Conservation (phyloP, 495 filamentous ascomycete species). For the Rhizodiscina lignyota region DNA sequence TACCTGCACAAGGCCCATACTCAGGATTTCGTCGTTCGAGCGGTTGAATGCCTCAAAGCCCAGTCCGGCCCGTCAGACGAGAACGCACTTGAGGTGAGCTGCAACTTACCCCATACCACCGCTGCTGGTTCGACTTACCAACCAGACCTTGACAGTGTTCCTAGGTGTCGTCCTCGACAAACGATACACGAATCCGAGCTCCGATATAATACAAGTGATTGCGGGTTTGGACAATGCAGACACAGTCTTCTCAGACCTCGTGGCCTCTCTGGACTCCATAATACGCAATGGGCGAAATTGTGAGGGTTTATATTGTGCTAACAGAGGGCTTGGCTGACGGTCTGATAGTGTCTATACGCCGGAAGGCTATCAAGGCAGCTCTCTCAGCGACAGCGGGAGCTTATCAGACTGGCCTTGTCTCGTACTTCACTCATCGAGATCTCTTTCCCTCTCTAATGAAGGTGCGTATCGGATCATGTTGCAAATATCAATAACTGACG, state of each 20-base stretch:
- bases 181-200: slow-evolving; percentile 89
- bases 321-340: slow-evolving; percentile 1
- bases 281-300: slow-evolving; percentile 63
- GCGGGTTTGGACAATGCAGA: slow-evolving; percentile 82
- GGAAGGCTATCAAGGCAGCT: slow-evolving; percentile 66
- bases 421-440: slow-evolving; percentile 91
- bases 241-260: slow-evolving; percentile 73
- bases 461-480: slow-evolving; percentile 37
- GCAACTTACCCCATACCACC: background rate
- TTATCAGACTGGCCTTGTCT: slow-evolving; percentile 82
- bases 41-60: slow-evolving; percentile 50
- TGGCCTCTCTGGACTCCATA: slow-evolving; percentile 57
- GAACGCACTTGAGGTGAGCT: slow-evolving; percentile 75
- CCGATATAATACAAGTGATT: slow-evolving; percentile 79
- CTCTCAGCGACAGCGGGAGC: slow-evolving; percentile 78
- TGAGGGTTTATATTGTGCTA: slow-evolving; percentile 25
- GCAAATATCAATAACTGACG: background rate
- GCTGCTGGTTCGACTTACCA: slow-evolving; percentile 22
- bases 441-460: slow-evolving; percentile 91
- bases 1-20: slow-evolving; percentile 40
- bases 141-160: slow-evolving; percentile 78
- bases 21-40: slow-evolving; percentile 57
- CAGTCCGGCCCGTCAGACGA: slow-evolving; percentile 46
- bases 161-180: slow-evolving; percentile 65
- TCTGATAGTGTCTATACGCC: slow-evolving; percentile 46